Percentiles rank a stretch among this genome's conserved stretches.
phyloP scores from a whole-genome alignment of 192 early-diverging fungal genomes.

The Rhizophagus clarus region DNA sequence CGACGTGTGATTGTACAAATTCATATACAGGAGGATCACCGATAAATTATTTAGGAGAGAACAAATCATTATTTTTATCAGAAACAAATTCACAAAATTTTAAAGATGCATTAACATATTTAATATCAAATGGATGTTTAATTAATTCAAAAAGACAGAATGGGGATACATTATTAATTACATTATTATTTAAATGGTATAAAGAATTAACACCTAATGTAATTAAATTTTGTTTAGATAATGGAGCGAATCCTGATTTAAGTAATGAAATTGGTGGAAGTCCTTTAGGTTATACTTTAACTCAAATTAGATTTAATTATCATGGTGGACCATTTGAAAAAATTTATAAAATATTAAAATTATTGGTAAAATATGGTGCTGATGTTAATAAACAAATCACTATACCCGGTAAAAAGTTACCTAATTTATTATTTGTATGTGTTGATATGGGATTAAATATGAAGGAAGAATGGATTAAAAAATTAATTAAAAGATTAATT shows the following conservation, averaged over 20 bases:
- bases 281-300: conserved; percentile 23
- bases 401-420: conserved; percentile 9
- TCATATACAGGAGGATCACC: conserved; percentile 6
- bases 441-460: conserved; percentile 11
- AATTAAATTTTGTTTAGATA: background rate
- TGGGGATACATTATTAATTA: conserved; percentile 3
- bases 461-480: background rate
- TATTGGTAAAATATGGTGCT: conserved; percentile 11
- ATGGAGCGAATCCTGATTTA: conserved; percentile 2
- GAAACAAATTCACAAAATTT: background rate
- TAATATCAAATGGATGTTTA: background rate
- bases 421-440: background rate
- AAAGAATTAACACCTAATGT: background rate
- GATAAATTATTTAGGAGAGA: conserved; percentile 1
- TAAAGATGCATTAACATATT: background rate
- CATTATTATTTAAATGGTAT: conserved; percentile 26
- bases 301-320: background rate
- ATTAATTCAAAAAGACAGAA: background rate
- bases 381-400: background rate
- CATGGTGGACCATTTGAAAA: conserved; percentile 8
- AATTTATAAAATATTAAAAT: conserved; percentile 10
- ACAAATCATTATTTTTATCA: background rate
- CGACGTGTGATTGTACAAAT: background rate
- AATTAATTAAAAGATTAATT: background rate
- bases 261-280: background rate